Evolutionary conservation across 83 land plant genomes (phyloP).

Genomic region (Picea mariana): DNA sequence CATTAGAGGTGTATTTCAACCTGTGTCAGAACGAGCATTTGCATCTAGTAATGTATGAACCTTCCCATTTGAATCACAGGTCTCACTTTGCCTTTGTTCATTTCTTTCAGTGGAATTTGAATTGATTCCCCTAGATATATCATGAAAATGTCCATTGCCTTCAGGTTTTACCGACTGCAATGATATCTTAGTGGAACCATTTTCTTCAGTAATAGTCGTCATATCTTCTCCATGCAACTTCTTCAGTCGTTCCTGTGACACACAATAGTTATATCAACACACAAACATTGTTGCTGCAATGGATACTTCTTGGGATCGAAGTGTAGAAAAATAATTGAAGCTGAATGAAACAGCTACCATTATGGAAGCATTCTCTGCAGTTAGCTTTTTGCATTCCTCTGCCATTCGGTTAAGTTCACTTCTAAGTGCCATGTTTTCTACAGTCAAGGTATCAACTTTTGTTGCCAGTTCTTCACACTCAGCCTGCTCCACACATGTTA

Average conservation of each 20-base stretch:
- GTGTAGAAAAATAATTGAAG: neutral
- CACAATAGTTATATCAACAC: slow-evolving; percentile 5
- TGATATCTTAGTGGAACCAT: slow-evolving; percentile 1
- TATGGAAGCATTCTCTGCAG: slow-evolving; percentile 51
- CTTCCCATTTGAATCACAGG: slow-evolving; percentile 15
- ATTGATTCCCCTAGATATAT: slow-evolving; percentile 14
- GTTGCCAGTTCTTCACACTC: slow-evolving; percentile 74
- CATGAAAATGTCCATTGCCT: slow-evolving; percentile 19
- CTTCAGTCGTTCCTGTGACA: slow-evolving; percentile 12
- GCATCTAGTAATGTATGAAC: slow-evolving; percentile 13
- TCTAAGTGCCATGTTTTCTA: slow-evolving; percentile 55
- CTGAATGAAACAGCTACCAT: slow-evolving; percentile 20
- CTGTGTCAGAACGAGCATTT: slow-evolving; percentile 17
- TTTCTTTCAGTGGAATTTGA: slow-evolving; percentile 8
- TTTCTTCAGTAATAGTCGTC: neutral
- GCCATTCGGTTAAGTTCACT: slow-evolving; percentile 50
- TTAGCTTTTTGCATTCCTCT: slow-evolving; percentile 68
- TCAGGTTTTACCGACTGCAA: slow-evolving; percentile 7
- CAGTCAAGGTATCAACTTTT: slow-evolving; percentile 52
- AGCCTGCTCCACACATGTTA: slow-evolving; percentile 33
- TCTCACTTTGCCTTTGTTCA: slow-evolving; percentile 17
- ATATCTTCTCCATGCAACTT: slow-evolving; percentile 10
- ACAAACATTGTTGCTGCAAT: neutral
- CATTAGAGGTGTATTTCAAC: slow-evolving; percentile 5
- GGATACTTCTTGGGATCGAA: neutral